Base-by-base conservation (phyloP, 2,329 filamentous ascomycete species). In the Fusarium camptoceras region DNA sequence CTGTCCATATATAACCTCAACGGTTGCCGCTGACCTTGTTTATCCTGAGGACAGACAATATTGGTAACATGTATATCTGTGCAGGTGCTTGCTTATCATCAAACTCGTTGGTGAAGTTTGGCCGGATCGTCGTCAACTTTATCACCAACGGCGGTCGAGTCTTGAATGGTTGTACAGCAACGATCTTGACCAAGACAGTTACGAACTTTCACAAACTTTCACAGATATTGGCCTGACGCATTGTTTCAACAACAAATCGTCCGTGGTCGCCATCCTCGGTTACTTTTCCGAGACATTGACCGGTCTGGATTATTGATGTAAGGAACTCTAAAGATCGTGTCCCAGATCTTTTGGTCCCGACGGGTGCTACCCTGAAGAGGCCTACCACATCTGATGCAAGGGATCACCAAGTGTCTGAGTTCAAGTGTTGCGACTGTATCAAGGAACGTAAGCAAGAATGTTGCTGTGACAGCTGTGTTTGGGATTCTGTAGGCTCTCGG, bases 231-330 rank as follows among this genome's bases (percentile, higher is more conserved):
- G n/a, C 41, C 24, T 56, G 27, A 43, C 41, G 41, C 43, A 42
- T 18, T 37, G 16, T 14, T 27, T 39, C 27, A 47, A 20, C 22
- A 42, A 44, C 47, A 25, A 51, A 42, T 24, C n/a, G 22, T n/a
- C n/a, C 27, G 15, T 50, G 28, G 28, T 44, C 48, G 37, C 44
- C 27, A 24, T 61, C 31, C 24, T 70, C 67, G 49, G 49, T 49
- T 70, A 42, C 28, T 62, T 24, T 63, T 53, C 67, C 57, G 67
- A 70, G 66, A 64, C 57, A 68, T 46, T 28, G 37, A 18, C 37
- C 42, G 31, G 30, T 67, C 53, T 67, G 16, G 18, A 53, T 39
- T 49, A 39, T 55, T 31, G 39, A 62, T 28, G 15, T 43, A 25
- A 67, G 30, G 39, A 55, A 46, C 46, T 46, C 34, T 42, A 41